These are phyloP conservation scores for Fusarium sp. DNA, from an alignment of 2,329 filamentous ascomycete species.

Conservation along the genomic window DNA sequence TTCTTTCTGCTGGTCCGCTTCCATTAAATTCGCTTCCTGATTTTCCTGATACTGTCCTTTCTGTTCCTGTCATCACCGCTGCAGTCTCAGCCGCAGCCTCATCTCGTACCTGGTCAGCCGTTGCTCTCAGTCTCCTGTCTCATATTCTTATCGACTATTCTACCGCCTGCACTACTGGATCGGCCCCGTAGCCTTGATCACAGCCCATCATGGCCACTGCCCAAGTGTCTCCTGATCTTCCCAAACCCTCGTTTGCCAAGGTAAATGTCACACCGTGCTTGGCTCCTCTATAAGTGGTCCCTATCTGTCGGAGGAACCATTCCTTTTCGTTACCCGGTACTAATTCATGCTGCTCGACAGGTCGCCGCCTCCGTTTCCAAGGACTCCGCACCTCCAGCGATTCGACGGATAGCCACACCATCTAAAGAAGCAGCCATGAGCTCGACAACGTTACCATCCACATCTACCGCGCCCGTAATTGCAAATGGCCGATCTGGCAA, in stretches of 20 bases:
- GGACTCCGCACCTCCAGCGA: conserved; percentile 47
- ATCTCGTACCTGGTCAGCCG: conserved; percentile 30
- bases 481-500: conserved; percentile 44
- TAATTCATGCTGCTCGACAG: conserved; percentile 50
- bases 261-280: conserved; percentile 55
- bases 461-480: conserved; percentile 41
- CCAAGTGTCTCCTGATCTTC: conserved; percentile 59
- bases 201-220: conserved; percentile 59
- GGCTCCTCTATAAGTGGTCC: conserved; percentile 19
- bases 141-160: conserved; percentile 28
- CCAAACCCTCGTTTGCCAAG: conserved; percentile 81
- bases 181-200: conserved; percentile 39
- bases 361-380: conserved; percentile 60
- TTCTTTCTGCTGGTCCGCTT: conserved; percentile 62
- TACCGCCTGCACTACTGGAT: conserved; percentile 36
- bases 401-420: conserved; percentile 43
- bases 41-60: conserved; percentile 51
- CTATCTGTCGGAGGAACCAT: conserved; percentile 7
- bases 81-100: conserved; percentile 38
- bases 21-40: conserved; percentile 68
- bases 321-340: conserved; percentile 18
- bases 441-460: conserved; percentile 25
- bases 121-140: conserved; percentile 32
- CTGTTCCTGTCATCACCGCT: conserved; percentile 46
- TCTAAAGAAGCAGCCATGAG: conserved; percentile 42